Evolutionary conservation across 1,284 basidiomycete genomes (phyloP).

Genomic region (Cryptococcus sp.): DNA sequence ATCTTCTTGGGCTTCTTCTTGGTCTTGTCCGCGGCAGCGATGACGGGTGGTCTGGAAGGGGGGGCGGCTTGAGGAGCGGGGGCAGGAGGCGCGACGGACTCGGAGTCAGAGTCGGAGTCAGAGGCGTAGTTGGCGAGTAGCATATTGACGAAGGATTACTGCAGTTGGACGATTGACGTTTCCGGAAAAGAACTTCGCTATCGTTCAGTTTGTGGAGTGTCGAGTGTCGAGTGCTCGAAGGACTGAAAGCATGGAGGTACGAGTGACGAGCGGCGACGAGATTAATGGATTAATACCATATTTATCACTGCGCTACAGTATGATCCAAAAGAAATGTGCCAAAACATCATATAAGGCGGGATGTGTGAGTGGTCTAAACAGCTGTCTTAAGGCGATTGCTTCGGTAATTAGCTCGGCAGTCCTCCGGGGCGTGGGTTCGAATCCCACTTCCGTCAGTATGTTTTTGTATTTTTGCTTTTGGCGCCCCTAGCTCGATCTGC

Average conservation of each 20-base stretch:
- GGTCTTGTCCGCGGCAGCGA: constrained; percentile 3
- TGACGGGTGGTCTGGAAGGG: neutral
- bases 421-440: constrained; percentile 24
- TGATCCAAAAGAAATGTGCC: too few species aligned
- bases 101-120: constrained; percentile 39
- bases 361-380: neutral
- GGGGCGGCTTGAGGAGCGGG: neutral
- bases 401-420: constrained; percentile 10
- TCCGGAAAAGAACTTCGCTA: too few species aligned
- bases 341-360: constrained; percentile 1
- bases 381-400: neutral
- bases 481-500: neutral
- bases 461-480: neutral
- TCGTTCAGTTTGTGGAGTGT: too few species aligned
- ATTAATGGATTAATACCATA: too few species aligned
- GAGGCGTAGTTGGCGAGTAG: constrained; percentile 48
- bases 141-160: constrained; percentile 20
- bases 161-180: too few species aligned
- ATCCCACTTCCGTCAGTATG: constrained; percentile 18
- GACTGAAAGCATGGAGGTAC: too few species aligned
- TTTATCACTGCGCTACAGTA: too few species aligned
- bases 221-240: too few species aligned
- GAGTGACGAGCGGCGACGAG: too few species aligned
- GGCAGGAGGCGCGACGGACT: constrained; percentile 18
- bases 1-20: constrained; percentile 42